Evolutionary conservation across 164 flowering plant species (phyloP), one percentile per base, ranked within the genome.

Genomic region (Magnolia officinalis): DNA sequence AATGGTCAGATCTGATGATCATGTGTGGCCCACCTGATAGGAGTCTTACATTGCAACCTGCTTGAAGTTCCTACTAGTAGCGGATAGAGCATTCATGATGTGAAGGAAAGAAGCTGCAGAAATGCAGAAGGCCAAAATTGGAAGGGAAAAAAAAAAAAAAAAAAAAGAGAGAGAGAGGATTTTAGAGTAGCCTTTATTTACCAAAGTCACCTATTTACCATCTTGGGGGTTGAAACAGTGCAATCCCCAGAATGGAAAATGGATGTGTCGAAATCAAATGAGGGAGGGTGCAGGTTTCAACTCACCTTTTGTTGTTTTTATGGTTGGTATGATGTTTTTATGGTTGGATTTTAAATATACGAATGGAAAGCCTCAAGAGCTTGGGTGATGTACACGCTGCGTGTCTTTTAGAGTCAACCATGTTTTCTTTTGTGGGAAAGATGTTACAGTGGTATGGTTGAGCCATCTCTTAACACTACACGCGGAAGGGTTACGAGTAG

Each of bases 61-160:
- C 89, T 87, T 93, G 82, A 95, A 95, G 79, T 95, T 95, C 80
- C 97, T 86, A 82, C 90, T 95, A 26, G 98, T 93, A 71, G 98
- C 97, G 50, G 84, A 94, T 77, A 95, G 78, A 20, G 98, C 98
- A 82, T 95, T 95, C 98, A 95, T 95, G 77, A 66, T 78, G 76
- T 49, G 72, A 55, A 72, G 20, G 51, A 51, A 50, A 18, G 37
- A n/a, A 68, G 24, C 11, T 6, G 29, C 72, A 13, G 50, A 8
- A 20, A 50, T 19, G 45, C 4, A 13, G n/a, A 49, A 10, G 1
- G 26, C 24, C 19, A 49, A 20, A 2, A 37, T 37, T 37, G 5
- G 45, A 8, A 13, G 2, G n/a, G n/a, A n/a, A n/a, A n/a, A n/a
- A n/a, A n/a, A n/a, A n/a, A n/a, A n/a, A n/a, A n/a, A n/a, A 29